Percentiles rank a stretch among this genome's conserved stretches.
Evolutionary conservation across 192 early-diverging fungal genomes (phyloP).

Genomic region (Backusella mclennaniae): DNA sequence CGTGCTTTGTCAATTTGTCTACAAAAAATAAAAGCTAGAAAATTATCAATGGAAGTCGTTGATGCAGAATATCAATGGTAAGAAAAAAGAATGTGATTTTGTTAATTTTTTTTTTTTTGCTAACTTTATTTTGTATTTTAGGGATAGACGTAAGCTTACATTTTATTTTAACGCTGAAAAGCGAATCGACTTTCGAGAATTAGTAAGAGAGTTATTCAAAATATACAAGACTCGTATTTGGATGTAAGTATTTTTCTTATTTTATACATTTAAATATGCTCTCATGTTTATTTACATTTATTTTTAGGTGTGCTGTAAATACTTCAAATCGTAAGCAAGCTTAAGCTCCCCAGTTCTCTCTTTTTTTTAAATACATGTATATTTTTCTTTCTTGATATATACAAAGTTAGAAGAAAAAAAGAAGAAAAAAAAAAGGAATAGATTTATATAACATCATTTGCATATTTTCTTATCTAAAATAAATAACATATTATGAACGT

Average conservation of each 20-base stretch:
- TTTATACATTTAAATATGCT: neutral
- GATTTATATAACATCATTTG: neutral
- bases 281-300: neutral
- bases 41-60: slow-evolving; percentile 91
- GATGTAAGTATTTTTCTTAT: slow-evolving; percentile 59
- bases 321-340: neutral
- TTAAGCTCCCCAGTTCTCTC: neutral
- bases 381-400: neutral
- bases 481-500: neutral
- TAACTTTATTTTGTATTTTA: slow-evolving; percentile 16
- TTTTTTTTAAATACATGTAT: neutral
- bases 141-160: slow-evolving; percentile 95
- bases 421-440: neutral
- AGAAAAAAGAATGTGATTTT: neutral
- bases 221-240: slow-evolving; percentile 98
- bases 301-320: slow-evolving; percentile 13
- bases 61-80: slow-evolving; percentile 95
- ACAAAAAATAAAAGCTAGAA: slow-evolving; percentile 82
- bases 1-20: slow-evolving; percentile 87
- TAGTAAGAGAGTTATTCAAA: slow-evolving; percentile 95
- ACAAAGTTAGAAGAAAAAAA: neutral
- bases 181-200: slow-evolving; percentile 94
- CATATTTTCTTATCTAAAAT: neutral
- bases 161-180: slow-evolving; percentile 95
- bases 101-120: neutral